Evolutionary conservation across 2,329 filamentous ascomycete species (phyloP).

Genomic region (Hypoxylon sp.): DNA sequence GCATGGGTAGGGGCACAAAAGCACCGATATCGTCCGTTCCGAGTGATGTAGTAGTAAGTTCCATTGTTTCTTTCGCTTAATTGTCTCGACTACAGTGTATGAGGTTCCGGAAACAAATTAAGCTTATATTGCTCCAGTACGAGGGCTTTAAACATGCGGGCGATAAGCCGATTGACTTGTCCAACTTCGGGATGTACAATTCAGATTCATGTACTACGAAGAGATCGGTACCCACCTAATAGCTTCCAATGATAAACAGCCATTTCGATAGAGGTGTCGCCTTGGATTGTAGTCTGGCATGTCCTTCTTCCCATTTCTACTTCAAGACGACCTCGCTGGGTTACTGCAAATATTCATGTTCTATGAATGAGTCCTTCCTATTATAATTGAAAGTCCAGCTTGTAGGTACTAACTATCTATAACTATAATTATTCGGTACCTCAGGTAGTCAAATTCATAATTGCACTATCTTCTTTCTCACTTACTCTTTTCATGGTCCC

Average conservation of each 20-base stretch:
- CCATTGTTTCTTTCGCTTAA: conserved; percentile 2
- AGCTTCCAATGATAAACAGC: background rate
- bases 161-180: background rate
- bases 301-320: background rate
- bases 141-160: conserved; percentile 1
- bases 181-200: background rate
- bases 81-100: conserved; percentile 1
- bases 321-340: background rate
- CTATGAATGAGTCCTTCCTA: no score
- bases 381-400: no score
- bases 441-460: background rate
- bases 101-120: conserved; percentile 16
- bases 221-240: no score
- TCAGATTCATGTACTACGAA: background rate
- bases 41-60: conserved; percentile 4
- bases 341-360: background rate
- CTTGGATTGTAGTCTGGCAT: background rate
- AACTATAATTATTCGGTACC: no score
- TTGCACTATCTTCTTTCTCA: background rate
- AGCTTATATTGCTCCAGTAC: conserved; percentile 26
- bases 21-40: background rate
- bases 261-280: background rate
- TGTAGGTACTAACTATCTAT: no score
- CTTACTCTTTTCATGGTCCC: background rate
- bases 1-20: background rate